Conservation (phyloP, 108 stramenopile genomes). For the Mediolabrus comicus region DNA sequence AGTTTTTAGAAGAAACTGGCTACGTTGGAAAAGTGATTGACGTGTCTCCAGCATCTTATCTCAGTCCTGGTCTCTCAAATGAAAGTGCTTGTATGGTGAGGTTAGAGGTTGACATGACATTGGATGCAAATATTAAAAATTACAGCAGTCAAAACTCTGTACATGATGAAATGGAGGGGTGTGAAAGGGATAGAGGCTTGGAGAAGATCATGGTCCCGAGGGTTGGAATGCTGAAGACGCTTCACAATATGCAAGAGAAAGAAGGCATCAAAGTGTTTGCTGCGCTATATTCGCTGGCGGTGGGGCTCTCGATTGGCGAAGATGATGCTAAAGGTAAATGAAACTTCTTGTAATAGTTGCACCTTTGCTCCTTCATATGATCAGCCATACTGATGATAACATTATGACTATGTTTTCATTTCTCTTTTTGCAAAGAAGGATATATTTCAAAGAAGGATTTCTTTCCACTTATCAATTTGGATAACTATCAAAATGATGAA, state of each 20-base stretch:
- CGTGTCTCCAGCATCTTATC: slow-evolving; percentile 42
- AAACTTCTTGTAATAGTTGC: no score
- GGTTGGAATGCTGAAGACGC: slow-evolving; percentile 21
- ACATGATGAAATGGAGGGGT: slow-evolving; percentile 24
- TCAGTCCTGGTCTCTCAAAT: slow-evolving; percentile 69
- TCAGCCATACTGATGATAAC: neutral
- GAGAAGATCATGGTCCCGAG: slow-evolving; percentile 39
- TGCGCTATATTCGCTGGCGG: slow-evolving; percentile 41
- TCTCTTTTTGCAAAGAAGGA: neutral
- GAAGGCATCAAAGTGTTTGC: slow-evolving; percentile 41
- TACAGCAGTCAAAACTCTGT: neutral
- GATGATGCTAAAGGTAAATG: neutral
- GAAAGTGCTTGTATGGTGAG: slow-evolving; percentile 60
- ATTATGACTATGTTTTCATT: neutral
- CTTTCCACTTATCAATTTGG: slow-evolving; percentile 25
- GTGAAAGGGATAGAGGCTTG: slow-evolving; percentile 40
- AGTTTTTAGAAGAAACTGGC: slow-evolving; percentile 75
- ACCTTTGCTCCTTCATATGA: neutral
- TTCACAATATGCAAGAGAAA: slow-evolving; percentile 32
- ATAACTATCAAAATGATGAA: neutral
- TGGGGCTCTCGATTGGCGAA: slow-evolving; percentile 35
- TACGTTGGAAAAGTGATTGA: slow-evolving; percentile 50
- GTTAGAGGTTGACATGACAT: slow-evolving; percentile 60
- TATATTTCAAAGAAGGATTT: neutral
- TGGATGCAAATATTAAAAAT: neutral